Evolutionary conservation across 768 basidiomycete species (phyloP), one percentile per base, ranked within the genome.

Genomic region (Suillus americanus): DNA sequence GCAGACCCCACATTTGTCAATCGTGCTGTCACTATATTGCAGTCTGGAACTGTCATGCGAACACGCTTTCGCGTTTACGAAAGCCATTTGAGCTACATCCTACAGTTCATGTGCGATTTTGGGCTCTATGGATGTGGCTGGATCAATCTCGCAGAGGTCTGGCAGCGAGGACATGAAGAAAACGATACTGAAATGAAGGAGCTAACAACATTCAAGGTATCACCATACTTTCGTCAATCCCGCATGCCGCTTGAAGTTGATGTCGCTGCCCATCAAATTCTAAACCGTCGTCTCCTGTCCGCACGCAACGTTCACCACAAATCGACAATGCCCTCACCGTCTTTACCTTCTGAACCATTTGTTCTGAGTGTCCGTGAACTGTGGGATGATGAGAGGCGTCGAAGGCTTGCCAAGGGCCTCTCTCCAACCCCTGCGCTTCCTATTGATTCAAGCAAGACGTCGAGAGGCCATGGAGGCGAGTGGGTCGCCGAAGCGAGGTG

Each of bases 61-160:
- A 90, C 87, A 30, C 85, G 85, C 35, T 95, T 92, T 77, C 81
- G 83, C 55, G 84, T 93, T 13, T 97, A 88, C 74, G 97, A 99
- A 77, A 92, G 89, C 66, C 97, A 99, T 78, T 82, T 99, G 72
- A 90, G 88, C 72, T 97, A 87, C 75, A 78, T 87, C 30, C 82
- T 98, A 41, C 96, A 98, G 78, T 97, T 98, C 78, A 83, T 98
- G 85, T 90, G 89, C 75, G 97, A 99, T 78, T 95, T 92, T 72
- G 94, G 94, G 64, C 82, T 99, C 30, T 97, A 95, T 70, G 97
- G 97, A 3, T 98, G 96, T 75, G 95, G 93, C 2, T 92, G 89
- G 86, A 81, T 98, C 53, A 88, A 97, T 64, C 77, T 97, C 3
- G 82, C 81, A 51, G 81, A 89, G 60, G 86, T 82, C n/a, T 85